Base-by-base conservation (phyloP, 192 early-diverging fungal species). In the Linnemannia zychae region DNA sequence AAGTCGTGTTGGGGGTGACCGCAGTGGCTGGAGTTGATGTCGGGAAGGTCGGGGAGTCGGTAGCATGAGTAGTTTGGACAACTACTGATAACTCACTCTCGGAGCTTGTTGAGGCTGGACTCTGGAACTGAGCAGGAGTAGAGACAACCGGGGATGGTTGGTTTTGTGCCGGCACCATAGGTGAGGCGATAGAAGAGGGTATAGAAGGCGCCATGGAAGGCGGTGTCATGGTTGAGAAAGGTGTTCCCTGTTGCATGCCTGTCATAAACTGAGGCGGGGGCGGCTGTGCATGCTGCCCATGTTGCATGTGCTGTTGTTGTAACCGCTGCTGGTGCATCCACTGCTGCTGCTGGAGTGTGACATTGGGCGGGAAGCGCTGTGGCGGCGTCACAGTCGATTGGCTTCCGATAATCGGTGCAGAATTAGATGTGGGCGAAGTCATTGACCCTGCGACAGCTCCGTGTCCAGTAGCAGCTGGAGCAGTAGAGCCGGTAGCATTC, bases 251-350 rank as follows among this genome's bases (percentile, higher is more conserved):
- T 12, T 66, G 71, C 63, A 44, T 31, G 1, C 57, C 53, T 46
- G 71, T 20, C 3, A 31, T 28, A n/a, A 47, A 65, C 57, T 60
- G 75, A 34, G 67, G 20, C 7, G 20, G 22, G 13, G 17, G 37
- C 36, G 31, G 72, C 18, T 46, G 47, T 18, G 72, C 13, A 12
- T 73, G 72, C 50, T 34, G 33, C 0, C 31, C 47, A 36, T 48
- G 46, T 31, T 69, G 67, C 38, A 40, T 24, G 31, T 74, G 72
- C 33, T 74, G 72, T 40, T 74, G 72, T 22, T 74, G 72, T 52
- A 73, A 24, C 18, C 67, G 34, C 67, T 69, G 67, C 33, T 69
- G 72, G 13, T 80, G 78, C 71, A 72, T 71, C 80, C 74, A 76
- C 28, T 79, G 78, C 57, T 80, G 79, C 48, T 73, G 79, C 67